Evolutionary conservation across 2,329 filamentous ascomycete genomes (phyloP).

Genomic region (Tricladium varicosporioides): DNA sequence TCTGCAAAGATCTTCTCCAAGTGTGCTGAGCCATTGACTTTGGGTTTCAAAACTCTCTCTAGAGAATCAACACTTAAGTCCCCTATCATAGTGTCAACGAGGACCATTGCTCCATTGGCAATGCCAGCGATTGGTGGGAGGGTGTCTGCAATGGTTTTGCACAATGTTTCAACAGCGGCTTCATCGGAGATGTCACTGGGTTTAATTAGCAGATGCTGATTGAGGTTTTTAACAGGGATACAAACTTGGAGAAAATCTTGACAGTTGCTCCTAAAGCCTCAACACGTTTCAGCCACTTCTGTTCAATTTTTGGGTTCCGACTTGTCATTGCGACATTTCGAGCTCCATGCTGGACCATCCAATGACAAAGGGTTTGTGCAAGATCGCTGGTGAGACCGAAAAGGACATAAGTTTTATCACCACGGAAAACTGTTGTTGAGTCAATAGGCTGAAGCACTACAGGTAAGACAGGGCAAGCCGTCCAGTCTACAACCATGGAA

Average conservation of each 20-base stretch:
- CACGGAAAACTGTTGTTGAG: conserved; percentile 9
- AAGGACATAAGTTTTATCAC: conserved; percentile 33
- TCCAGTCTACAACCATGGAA: conserved; percentile 9
- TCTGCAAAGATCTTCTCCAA: conserved; percentile 15
- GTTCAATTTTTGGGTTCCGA: conserved; percentile 33
- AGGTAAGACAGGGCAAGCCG: conserved; percentile 16
- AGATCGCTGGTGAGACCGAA: conserved; percentile 29
- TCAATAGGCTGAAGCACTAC: neutral
- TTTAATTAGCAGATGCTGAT: neutral
- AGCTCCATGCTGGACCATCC: conserved; percentile 40
- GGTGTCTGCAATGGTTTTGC: conserved; percentile 62
- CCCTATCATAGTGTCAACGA: conserved; percentile 36
- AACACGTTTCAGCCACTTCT: neutral
- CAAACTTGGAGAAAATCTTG: neutral
- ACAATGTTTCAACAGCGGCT: neutral
- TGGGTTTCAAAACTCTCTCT: conserved; percentile 13
- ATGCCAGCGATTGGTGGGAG: conserved; percentile 36
- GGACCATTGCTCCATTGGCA: conserved; percentile 43
- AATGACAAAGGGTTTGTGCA: conserved; percentile 38
- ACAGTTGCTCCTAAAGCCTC: neutral
- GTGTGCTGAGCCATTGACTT: conserved; percentile 15
- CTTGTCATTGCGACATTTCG: conserved; percentile 39
- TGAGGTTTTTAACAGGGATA: neutral
- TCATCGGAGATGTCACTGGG: conserved; percentile 2
- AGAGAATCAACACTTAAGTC: conserved; percentile 30